These are phyloP conservation scores for Dendrocalamus sinicus DNA, from an alignment of 176 grass and related monocot genomes.

Conservation along the genomic window DNA sequence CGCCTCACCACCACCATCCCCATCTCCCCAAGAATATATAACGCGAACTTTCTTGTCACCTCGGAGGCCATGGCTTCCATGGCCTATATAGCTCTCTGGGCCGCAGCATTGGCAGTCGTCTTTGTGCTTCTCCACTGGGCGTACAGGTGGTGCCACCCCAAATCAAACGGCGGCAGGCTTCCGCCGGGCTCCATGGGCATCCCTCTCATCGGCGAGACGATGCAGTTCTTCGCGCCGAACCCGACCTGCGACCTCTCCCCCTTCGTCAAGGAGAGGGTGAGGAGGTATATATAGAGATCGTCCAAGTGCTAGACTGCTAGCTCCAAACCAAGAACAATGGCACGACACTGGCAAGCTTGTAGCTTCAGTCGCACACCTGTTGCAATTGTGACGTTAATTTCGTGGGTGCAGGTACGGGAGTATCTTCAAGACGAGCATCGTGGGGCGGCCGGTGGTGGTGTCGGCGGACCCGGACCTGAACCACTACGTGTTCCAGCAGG, in stretches of 20 bases:
- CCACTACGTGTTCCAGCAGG: constrained; percentile 77
- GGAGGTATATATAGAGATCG: constrained; percentile 24
- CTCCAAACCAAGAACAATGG: background rate
- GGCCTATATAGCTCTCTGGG: constrained; percentile 59
- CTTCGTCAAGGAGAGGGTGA: constrained; percentile 62
- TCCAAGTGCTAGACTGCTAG: background rate
- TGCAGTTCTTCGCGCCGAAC: constrained; percentile 78
- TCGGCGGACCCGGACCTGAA: constrained; percentile 73
- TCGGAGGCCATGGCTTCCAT: constrained; percentile 45
- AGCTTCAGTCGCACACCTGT: background rate
- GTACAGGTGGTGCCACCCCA: constrained; percentile 65
- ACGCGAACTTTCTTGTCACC: constrained; percentile 43
- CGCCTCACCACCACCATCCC: constrained; percentile 46
- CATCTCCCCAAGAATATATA: constrained; percentile 32
- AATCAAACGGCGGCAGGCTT: constrained; percentile 55
- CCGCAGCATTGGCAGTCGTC: constrained; percentile 27
- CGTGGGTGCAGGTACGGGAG: constrained; percentile 52
- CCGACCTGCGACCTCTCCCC: constrained; percentile 61
- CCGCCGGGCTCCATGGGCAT: constrained; percentile 77
- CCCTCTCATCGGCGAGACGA: constrained; percentile 67
- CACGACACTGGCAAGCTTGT: background rate
- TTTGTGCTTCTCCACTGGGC: constrained; percentile 42
- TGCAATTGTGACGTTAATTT: background rate
- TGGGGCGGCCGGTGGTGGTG: constrained; percentile 63
- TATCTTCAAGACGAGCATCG: constrained; percentile 83